These are phyloP conservation scores for Ceratocystiopsis brevicomis DNA, from an alignment of 2,329 filamentous ascomycete species.

Conservation along the genomic window DNA sequence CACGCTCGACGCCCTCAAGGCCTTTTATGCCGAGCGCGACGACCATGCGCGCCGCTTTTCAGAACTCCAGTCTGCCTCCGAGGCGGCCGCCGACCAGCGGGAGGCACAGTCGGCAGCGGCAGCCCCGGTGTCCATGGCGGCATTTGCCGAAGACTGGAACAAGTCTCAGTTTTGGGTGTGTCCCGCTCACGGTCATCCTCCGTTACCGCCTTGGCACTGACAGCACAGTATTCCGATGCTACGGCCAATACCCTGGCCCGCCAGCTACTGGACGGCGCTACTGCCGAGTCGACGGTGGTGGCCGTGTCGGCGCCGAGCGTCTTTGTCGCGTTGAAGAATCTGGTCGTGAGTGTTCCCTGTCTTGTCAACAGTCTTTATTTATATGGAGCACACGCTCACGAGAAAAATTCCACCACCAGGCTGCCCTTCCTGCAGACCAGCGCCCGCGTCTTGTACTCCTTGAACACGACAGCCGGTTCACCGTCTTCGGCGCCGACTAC, in stretches of 20 bases:
- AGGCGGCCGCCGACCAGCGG: slow-evolving; percentile 19
- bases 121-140: slow-evolving; percentile 37
- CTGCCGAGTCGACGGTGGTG: slow-evolving; percentile 35
- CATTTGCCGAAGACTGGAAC: slow-evolving; percentile 68
- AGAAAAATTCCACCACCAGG: no score
- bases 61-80: slow-evolving; percentile 42
- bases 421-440: no score
- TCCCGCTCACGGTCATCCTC: neutral
- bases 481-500: slow-evolving; percentile 50
- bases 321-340: slow-evolving; percentile 57
- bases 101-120: neutral
- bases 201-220: neutral
- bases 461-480: slow-evolving; percentile 57
- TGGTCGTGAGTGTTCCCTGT: slow-evolving; percentile 5
- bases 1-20: slow-evolving; percentile 48
- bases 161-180: slow-evolving; percentile 66
- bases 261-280: slow-evolving; percentile 44
- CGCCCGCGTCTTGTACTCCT: slow-evolving; percentile 44
- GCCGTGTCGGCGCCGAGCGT: slow-evolving; percentile 60
- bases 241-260: slow-evolving; percentile 46
- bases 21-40: slow-evolving; percentile 59
- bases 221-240: slow-evolving; percentile 45
- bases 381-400: neutral
- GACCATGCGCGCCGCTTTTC: slow-evolving; percentile 47
- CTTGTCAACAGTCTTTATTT: neutral